These are phyloP conservation scores for Saccharomycopsis schoenii DNA, from an alignment of 805 yeast genomes.

Conservation along the genomic window DNA sequence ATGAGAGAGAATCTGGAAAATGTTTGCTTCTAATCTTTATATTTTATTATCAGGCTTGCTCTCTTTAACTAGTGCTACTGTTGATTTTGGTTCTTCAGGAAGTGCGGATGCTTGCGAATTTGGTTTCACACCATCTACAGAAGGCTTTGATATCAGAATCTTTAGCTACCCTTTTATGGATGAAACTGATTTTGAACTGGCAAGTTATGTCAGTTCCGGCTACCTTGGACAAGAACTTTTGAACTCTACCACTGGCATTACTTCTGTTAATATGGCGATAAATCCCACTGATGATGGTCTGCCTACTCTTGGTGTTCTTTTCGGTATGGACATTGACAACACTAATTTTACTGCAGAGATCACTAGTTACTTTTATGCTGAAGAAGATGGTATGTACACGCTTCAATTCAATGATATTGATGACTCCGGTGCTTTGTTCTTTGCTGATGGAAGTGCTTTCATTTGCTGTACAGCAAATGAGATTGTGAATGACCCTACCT, in stretches of 20 bases:
- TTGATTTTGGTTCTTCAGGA: not conserved
- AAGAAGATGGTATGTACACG: slow-evolving; percentile 25
- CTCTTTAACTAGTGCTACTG: too few relatives aligned
- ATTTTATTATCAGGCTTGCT: too few relatives aligned
- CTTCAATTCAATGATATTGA: slow-evolving; percentile 23
- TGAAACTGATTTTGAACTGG: too few relatives aligned
- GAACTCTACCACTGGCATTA: too few relatives aligned
- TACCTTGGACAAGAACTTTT: not conserved
- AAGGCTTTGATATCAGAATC: not conserved
- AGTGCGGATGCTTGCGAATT: not conserved
- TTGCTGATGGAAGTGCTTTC: slow-evolving; percentile 26
- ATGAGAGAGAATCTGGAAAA: too few relatives aligned
- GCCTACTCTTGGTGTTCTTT: not conserved
- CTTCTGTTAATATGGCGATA: not conserved
- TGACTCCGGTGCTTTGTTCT: slow-evolving; percentile 27
- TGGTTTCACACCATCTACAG: not conserved
- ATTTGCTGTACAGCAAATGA: slow-evolving; percentile 25
- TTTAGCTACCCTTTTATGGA: not conserved
- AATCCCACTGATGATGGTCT: not conserved
- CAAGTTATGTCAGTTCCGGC: not conserved
- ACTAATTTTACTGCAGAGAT: slow-evolving; percentile 23
- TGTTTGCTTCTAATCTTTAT: too few relatives aligned
- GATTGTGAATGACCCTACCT: not conserved
- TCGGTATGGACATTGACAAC: slow-evolving; percentile 5
- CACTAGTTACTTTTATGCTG: slow-evolving; percentile 25